Percentiles rank a stretch among this genome's conserved stretches.
Evolutionary conservation across 768 basidiomycete species (phyloP).

Genomic region (Sistotremastrum suecicum): DNA sequence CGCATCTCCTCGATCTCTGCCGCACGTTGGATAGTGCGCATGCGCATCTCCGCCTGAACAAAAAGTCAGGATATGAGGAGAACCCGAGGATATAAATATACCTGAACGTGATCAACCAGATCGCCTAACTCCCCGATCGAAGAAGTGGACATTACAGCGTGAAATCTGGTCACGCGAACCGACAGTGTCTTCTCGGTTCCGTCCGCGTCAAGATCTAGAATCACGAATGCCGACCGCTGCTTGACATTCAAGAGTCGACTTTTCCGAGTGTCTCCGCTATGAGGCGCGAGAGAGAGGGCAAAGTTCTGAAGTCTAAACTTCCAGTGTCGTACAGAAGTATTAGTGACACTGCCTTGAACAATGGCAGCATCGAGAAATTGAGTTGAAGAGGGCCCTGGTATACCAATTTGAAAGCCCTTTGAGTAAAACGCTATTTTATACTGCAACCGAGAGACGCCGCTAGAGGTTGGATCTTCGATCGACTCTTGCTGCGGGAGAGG

Average conservation of each 20-base stretch:
- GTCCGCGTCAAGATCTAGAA: constrained; percentile 48
- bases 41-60: constrained; percentile 55
- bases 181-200: constrained; percentile 26
- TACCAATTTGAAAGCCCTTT: constrained; percentile 65
- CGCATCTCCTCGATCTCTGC: constrained; percentile 73
- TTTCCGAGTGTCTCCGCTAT: constrained; percentile 21
- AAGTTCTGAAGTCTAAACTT: constrained; percentile 59
- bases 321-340: constrained; percentile 39
- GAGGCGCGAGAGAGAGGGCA: constrained; percentile 70
- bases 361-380: constrained; percentile 65
- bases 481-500: constrained; percentile 11
- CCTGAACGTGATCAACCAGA: constrained; percentile 76
- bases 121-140: constrained; percentile 86
- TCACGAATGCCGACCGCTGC: constrained; percentile 71
- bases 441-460: constrained; percentile 11
- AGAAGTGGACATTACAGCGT: constrained; percentile 90
- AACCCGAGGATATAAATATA: constrained; percentile 13
- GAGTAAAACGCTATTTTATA: constrained; percentile 36
- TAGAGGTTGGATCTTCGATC: constrained; percentile 3
- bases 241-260: constrained; percentile 37
- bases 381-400: constrained; percentile 61
- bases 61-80: constrained; percentile 9
- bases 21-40: constrained; percentile 61
- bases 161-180: constrained; percentile 56
- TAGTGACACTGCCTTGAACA: constrained; percentile 48